These are phyloP conservation scores for Sparassis latifolia DNA, from an alignment of 1,284 basidiomycete species.

Conservation along the genomic window DNA sequence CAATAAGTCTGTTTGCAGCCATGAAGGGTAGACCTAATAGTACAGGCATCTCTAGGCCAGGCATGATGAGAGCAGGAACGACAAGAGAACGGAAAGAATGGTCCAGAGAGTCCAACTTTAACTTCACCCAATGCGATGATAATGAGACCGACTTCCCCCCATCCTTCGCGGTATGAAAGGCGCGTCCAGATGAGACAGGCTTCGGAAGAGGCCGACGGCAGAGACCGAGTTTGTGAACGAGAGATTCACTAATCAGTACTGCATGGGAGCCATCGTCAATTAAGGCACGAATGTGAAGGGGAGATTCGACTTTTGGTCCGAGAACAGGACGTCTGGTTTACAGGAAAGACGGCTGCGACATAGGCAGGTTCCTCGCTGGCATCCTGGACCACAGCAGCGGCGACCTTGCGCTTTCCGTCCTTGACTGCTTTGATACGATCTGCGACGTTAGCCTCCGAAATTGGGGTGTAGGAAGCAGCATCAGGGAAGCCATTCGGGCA, in stretches of 20 bases:
- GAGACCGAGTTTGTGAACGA: not conserved
- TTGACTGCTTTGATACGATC: not conserved
- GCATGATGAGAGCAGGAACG: not conserved
- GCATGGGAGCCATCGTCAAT: not conserved
- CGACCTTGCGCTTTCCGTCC: not conserved
- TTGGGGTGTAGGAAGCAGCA: not conserved
- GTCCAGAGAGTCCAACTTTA: not conserved
- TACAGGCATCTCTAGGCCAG: slow-evolving; percentile 2
- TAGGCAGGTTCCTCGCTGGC: not conserved
- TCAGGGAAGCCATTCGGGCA: not conserved
- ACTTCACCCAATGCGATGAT: not conserved
- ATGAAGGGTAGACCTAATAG: slow-evolving; percentile 22
- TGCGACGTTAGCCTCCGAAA: not conserved
- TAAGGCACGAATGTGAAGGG: not conserved
- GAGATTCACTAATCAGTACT: not conserved
- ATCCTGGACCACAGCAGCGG: not conserved
- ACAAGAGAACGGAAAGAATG: not conserved
- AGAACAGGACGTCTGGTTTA: not conserved
- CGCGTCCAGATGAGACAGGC: too few species aligned
- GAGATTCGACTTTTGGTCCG: not conserved
- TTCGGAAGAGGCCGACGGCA: not conserved
- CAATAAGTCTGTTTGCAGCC: slow-evolving; percentile 16
- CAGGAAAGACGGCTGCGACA: not conserved
- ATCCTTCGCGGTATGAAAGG: too few species aligned
- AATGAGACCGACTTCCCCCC: not conserved